Evolutionary conservation across 805 yeast genomes (phyloP), one percentile per base, ranked within the genome.

Genomic region (Starmera caribaea): DNA sequence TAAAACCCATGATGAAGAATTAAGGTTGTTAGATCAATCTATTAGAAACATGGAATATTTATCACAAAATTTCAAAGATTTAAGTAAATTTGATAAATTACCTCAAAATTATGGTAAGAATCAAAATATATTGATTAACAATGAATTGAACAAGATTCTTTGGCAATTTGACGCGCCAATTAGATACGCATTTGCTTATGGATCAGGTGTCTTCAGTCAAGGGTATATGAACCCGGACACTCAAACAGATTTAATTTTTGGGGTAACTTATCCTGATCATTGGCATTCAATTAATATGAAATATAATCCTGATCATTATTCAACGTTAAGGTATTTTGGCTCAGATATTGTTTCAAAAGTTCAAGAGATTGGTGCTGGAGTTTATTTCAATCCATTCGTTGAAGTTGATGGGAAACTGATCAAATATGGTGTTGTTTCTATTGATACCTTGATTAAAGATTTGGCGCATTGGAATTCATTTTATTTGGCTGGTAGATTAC

Each of bases 341-440:
- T 62, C 84, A 1, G 61, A 69, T 12, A 65, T 71, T 1, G 70
- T 85, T 8, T 63, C 79, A 3, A 61, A 58, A 42, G 71, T 82
- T 14, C 88, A 81, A 55, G 72, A 75, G 30, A 46, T 73, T 15
- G 96, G 95, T 1, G 92, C 95, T 0, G 96, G 97, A 8, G 82
- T 90, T 3, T 92, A 90, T 58, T 92, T 86, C 67, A 92, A 92
- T 55, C 97, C 98, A 4, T 92, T 73, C 58, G 87, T 85, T 7
- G 68, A 73, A 35, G 68, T 88, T 39, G 68, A 72, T 39, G 74
- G 77, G 9, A 60, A 66, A 30, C 57, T 73, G 38, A 74, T 90
- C 35, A 92, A 92, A 55, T 92, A 92, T 55, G 98, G 98, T 12
- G 80, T 88, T 11, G 81, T 88, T 2, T 77, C 86, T 5, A 67